These are phyloP conservation scores for Hapsidospora chrysogenum DNA, from an alignment of 495 filamentous ascomycete genomes.

Conservation along the genomic window DNA sequence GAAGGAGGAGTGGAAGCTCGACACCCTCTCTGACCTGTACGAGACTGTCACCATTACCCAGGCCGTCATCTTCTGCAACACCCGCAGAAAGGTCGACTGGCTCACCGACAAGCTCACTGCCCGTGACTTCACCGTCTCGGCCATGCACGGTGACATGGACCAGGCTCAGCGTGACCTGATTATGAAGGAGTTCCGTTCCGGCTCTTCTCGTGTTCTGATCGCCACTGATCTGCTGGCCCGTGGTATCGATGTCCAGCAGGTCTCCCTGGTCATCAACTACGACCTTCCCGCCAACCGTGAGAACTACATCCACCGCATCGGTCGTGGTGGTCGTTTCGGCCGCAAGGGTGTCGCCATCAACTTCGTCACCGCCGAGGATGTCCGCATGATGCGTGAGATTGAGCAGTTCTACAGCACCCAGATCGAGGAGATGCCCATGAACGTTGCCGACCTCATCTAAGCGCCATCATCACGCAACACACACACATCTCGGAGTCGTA, in stretches of 20 bases:
- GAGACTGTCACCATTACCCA: constrained; percentile 98
- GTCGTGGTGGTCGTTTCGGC: constrained; percentile 88
- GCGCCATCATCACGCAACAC: no score
- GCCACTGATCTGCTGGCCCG: constrained; percentile 94
- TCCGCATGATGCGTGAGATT: constrained; percentile 93
- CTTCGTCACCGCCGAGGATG: constrained; percentile 95
- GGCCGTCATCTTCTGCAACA: constrained; percentile 99
- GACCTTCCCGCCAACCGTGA: constrained; percentile 97
- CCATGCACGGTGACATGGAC: constrained; percentile 99
- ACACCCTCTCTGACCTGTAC: constrained; percentile 98
- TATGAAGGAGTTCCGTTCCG: constrained; percentile 97
- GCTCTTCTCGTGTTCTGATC: constrained; percentile 92
- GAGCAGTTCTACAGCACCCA: constrained; percentile 95
- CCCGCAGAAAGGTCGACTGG: constrained; percentile 98
- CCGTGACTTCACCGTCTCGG: constrained; percentile 93
- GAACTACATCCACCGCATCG: constrained; percentile 99
- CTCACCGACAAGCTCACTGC: constrained; percentile 97
- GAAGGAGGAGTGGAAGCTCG: constrained; percentile 99
- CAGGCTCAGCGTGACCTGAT: constrained; percentile 95
- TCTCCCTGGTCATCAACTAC: constrained; percentile 99
- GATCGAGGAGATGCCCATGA: constrained; percentile 99
- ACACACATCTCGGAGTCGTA: no score
- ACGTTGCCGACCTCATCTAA: constrained; percentile 52
- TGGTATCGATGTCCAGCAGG: constrained; percentile 98
- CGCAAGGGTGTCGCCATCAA: constrained; percentile 99